Percentiles rank a stretch among this genome's conserved stretches.
Conservation (phyloP, 2,329 filamentous ascomycete genomes). For the Aspergillus pseudoglaucus region DNA sequence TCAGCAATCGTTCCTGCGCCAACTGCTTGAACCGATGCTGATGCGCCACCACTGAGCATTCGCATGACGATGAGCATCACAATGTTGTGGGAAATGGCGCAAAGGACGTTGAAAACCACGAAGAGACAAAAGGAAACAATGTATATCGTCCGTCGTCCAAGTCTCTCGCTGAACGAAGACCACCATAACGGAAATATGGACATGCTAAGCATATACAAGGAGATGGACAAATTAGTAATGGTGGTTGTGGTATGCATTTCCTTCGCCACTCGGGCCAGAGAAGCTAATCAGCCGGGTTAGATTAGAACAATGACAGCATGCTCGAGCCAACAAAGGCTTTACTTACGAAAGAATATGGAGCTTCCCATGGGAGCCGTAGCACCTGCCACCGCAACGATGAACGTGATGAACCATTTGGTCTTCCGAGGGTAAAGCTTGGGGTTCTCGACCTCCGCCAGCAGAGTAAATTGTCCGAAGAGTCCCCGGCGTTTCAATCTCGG, state of each 20-base stretch:
- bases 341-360: constrained; percentile 72
- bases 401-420: constrained; percentile 80
- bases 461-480: constrained; percentile 60
- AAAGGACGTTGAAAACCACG: constrained; percentile 62
- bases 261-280: constrained; percentile 56
- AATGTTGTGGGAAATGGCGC: constrained; percentile 63
- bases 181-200: constrained; percentile 82
- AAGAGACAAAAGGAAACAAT: constrained; percentile 67
- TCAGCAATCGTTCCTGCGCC: constrained; percentile 79
- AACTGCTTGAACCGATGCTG: constrained; percentile 74
- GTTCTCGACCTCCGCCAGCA: constrained; percentile 72
- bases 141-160: constrained; percentile 72
- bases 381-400: constrained; percentile 68
- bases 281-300: constrained; percentile 44
- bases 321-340: not conserved
- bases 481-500: constrained; percentile 58
- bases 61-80: constrained; percentile 73
- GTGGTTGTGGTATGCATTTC: constrained; percentile 59
- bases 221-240: constrained; percentile 67
- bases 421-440: constrained; percentile 65
- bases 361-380: constrained; percentile 77
- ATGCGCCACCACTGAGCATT: constrained; percentile 65
- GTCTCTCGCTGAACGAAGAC: constrained; percentile 69
- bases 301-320: constrained; percentile 1
- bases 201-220: constrained; percentile 77